phyloP scores from a whole-genome alignment of 441 rosid genomes.

The Macaranga tanarius region DNA sequence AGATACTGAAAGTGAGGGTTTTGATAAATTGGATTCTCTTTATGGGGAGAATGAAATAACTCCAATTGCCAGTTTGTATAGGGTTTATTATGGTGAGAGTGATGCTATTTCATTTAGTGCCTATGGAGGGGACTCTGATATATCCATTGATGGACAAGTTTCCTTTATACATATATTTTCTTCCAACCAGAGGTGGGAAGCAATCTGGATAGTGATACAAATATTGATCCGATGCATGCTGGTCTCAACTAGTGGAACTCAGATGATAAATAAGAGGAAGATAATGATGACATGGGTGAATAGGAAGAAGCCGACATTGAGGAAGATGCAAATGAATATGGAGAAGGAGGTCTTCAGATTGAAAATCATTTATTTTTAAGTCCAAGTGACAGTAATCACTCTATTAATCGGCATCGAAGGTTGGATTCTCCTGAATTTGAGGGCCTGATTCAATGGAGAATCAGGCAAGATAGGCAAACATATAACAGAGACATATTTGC shows the following conservation, averaged over 20 bases:
- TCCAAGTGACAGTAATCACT: slow-evolving; percentile 48
- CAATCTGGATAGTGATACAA: slow-evolving; percentile 67
- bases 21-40: slow-evolving; percentile 53
- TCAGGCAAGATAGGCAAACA: slow-evolving; percentile 42
- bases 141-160: slow-evolving; percentile 60
- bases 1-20: slow-evolving; percentile 79
- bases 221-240: slow-evolving; percentile 95
- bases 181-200: slow-evolving; percentile 49
- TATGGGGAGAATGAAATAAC: slow-evolving; percentile 69
- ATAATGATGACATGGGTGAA: slow-evolving; percentile 35
- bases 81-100: slow-evolving; percentile 52
- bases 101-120: slow-evolving; percentile 74
- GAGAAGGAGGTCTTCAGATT: slow-evolving; percentile 30
- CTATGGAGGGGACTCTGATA: slow-evolving; percentile 79
- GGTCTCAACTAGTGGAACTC: slow-evolving; percentile 72
- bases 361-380: slow-evolving; percentile 38
- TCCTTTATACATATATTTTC: slow-evolving; percentile 49
- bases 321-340: slow-evolving; percentile 40
- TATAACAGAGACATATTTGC: slow-evolving; percentile 37
- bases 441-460: slow-evolving; percentile 37
- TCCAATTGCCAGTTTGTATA: slow-evolving; percentile 49
- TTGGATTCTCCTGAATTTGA: slow-evolving; percentile 46
- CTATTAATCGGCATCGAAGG: slow-evolving; percentile 26
- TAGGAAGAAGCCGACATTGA: slow-evolving; percentile 63
- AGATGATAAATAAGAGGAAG: slow-evolving; percentile 55